Evolutionary conservation across 225 moss, liverwort and hornwort species (phyloP).

Genomic region (Marchantia polymorpha): DNA sequence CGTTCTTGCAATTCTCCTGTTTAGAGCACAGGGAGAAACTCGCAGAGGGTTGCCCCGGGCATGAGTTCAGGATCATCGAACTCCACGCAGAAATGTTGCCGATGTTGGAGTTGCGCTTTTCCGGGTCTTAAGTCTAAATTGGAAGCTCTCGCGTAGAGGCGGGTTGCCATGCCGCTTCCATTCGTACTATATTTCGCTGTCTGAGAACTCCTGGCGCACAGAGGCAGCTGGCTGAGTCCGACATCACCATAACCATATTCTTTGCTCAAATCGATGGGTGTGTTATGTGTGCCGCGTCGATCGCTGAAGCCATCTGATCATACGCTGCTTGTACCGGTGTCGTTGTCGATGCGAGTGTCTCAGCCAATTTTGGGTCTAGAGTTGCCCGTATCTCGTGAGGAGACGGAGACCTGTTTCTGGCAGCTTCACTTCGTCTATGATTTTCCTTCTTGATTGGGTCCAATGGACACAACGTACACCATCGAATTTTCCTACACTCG

Average conservation of each 20-base stretch:
- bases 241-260: background rate
- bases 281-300: background rate
- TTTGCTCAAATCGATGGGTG: background rate
- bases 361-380: background rate
- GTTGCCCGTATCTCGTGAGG: background rate
- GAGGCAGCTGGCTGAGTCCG: background rate
- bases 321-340: background rate
- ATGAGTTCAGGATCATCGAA: background rate
- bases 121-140: background rate
- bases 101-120: background rate
- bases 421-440: background rate
- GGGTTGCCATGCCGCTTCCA: background rate
- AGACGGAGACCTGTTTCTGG: background rate
- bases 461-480: background rate
- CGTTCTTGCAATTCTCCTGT: background rate
- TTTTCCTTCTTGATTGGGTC: constrained; percentile 3
- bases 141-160: background rate
- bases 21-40: background rate
- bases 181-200: background rate
- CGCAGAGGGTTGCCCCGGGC: background rate
- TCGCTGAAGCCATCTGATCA: background rate
- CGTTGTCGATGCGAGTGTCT: background rate
- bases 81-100: background rate
- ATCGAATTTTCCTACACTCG: background rate
- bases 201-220: background rate